Conservation (phyloP, 176 grass and related monocot species). For the Avena atlantica region DNA sequence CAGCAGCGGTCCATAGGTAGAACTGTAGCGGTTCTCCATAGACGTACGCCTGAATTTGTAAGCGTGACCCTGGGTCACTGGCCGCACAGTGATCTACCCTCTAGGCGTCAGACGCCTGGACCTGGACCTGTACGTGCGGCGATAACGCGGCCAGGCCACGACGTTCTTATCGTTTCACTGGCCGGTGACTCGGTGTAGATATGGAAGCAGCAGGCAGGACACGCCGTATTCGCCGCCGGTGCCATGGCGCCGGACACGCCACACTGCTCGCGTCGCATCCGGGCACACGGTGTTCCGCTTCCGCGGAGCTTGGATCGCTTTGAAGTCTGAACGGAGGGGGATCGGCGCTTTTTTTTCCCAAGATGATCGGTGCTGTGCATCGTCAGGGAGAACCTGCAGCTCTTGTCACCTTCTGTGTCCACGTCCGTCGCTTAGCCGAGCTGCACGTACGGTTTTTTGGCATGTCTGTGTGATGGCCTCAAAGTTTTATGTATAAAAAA, state of each 20-base stretch:
- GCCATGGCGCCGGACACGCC: not conserved
- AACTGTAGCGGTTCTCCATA: not conserved
- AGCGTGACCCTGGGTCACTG: constrained; percentile 5
- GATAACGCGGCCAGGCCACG: not conserved
- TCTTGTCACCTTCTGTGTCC: not conserved
- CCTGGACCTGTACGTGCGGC: not conserved
- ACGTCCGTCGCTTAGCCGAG: not conserved
- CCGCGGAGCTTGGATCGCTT: not conserved
- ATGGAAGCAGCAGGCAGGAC: not conserved
- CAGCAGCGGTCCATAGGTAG: not conserved
- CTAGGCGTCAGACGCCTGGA: constrained; percentile 11
- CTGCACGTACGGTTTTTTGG: not conserved
- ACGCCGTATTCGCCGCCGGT: not conserved
- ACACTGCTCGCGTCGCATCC: constrained; percentile 7
- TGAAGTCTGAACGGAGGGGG: not conserved
- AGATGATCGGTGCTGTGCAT: not conserved
- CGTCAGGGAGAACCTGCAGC: not conserved
- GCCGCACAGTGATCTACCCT: not conserved
- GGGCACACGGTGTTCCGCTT: constrained; percentile 11
- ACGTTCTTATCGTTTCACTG: constrained; percentile 24
- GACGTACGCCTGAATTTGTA: not conserved
- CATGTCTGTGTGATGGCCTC: too few species aligned
- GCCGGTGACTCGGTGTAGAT: not conserved
- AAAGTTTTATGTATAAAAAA: too few species aligned
- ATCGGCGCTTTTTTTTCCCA: not conserved